Percentiles rank a stretch among this genome's conserved stretches.
Conservation (phyloP, 202 grass and related monocot species). For the Carex sylvatica region DNA sequence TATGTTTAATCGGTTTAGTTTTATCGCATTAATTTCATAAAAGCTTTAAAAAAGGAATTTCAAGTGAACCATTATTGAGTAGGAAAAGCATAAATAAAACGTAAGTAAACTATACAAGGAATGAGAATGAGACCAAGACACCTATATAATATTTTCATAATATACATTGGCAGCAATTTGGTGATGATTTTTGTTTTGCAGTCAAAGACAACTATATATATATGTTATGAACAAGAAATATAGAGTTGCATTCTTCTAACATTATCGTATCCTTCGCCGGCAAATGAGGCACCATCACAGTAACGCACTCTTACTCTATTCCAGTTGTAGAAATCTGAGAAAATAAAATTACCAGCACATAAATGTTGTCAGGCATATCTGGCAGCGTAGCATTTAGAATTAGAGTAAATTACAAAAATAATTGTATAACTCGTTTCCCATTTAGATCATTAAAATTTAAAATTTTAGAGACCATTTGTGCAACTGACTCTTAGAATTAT, state of each 20-base stretch:
- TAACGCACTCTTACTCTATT: conserved; percentile 68
- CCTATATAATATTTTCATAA: not conserved
- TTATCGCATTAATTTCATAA: not conserved
- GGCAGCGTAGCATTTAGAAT: not conserved
- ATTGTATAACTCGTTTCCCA: no score
- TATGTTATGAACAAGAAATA: conserved; percentile 8
- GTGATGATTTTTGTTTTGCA: not conserved
- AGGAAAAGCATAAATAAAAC: not conserved
- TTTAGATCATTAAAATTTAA: no score
- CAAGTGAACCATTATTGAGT: not conserved
- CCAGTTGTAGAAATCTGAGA: conserved; percentile 81
- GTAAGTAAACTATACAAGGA: not conserved
- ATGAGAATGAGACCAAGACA: not conserved
- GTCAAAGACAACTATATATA: not conserved
- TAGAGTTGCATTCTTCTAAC: conserved; percentile 14
- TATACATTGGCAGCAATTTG: not conserved
- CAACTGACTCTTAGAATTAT: no score
- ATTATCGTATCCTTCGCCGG: conserved; percentile 52
- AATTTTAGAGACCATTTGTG: no score
- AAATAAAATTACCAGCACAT: not conserved
- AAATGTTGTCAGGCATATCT: not conserved
- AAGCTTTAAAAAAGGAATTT: no score
- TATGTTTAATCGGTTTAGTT: not conserved
- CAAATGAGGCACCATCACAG: conserved; percentile 70
- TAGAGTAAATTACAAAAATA: no score